Evolutionary conservation across 805 yeast species (phyloP).

Genomic region (Metschnikowia drakensbergensis): DNA sequence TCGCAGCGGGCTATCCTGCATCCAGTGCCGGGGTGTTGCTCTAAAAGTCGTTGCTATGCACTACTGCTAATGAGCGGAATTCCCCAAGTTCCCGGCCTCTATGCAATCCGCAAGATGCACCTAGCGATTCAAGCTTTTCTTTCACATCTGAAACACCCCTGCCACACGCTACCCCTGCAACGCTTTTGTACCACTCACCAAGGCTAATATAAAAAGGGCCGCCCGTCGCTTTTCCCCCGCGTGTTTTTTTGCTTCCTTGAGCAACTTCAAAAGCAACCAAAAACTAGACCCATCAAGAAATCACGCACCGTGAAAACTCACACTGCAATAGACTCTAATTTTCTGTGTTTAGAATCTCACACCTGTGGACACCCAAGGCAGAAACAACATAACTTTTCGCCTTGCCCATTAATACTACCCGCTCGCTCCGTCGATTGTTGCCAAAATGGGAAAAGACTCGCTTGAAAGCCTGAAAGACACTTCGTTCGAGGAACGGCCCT

Average conservation of each 20-base stretch:
- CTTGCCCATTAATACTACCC: too few relatives aligned
- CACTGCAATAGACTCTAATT: too few relatives aligned
- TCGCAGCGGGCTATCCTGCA: background rate
- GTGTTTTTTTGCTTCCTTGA: background rate
- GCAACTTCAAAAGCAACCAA: background rate
- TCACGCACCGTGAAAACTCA: too few relatives aligned
- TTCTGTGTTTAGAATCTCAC: too few relatives aligned
- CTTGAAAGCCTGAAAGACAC: background rate
- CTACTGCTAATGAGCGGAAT: constrained; percentile 3
- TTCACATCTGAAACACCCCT: constrained; percentile 1
- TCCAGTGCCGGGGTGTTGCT: background rate
- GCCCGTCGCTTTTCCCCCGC: background rate
- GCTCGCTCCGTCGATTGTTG: background rate
- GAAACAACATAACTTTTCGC: too few relatives aligned
- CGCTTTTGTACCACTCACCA: background rate
- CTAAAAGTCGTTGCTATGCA: constrained; percentile 1
- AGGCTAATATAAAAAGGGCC: background rate
- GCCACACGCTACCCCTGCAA: background rate
- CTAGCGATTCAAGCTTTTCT: constrained; percentile 2
- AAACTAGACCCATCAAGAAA: background rate
- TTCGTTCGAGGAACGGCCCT: background rate
- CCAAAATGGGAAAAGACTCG: background rate
- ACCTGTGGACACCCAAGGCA: too few relatives aligned
- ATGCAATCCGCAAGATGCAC: constrained; percentile 5
- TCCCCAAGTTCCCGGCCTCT: constrained; percentile 2